These are phyloP conservation scores for Cryptomeria japonica DNA, from an alignment of 75 land plant genomes.

Conservation along the genomic window DNA sequence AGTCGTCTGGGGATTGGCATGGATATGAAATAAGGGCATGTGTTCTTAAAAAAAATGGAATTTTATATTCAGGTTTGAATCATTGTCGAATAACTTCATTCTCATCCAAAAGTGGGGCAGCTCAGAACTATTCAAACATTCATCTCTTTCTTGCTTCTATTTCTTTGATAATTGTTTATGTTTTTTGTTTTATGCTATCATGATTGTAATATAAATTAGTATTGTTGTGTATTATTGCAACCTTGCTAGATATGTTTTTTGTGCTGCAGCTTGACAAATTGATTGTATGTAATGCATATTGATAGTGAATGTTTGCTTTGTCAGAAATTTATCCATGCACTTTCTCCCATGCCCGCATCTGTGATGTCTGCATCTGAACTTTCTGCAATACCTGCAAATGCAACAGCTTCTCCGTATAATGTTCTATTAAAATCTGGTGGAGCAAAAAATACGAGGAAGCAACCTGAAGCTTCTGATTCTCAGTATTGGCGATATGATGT, in stretches of 20 bases:
- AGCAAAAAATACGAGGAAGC: constrained; percentile 28
- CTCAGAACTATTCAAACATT: background rate
- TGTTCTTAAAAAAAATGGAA: background rate
- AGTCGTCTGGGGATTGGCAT: background rate
- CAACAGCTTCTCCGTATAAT: constrained; percentile 77
- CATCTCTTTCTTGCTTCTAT: background rate
- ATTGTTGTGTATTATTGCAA: background rate
- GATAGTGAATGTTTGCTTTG: background rate
- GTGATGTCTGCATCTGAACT: constrained; percentile 68
- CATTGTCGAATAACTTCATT: background rate
- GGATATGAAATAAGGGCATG: background rate
- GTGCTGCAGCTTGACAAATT: background rate
- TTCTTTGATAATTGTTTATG: background rate
- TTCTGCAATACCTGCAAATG: constrained; percentile 56
- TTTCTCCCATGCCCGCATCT: constrained; percentile 95
- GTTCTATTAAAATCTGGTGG: constrained; percentile 11
- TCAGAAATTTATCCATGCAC: constrained; percentile 98
- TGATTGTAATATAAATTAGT: background rate
- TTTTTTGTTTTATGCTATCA: background rate
- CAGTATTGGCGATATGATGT: constrained; percentile 97
- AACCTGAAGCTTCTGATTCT: constrained; percentile 48
- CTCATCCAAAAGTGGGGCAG: background rate
- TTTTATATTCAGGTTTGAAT: background rate
- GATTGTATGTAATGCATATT: constrained; percentile 5
- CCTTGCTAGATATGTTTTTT: background rate